phyloP scores from a whole-genome alignment of 2,329 filamentous ascomycete species.

The Rutstroemia sydowiana region DNA sequence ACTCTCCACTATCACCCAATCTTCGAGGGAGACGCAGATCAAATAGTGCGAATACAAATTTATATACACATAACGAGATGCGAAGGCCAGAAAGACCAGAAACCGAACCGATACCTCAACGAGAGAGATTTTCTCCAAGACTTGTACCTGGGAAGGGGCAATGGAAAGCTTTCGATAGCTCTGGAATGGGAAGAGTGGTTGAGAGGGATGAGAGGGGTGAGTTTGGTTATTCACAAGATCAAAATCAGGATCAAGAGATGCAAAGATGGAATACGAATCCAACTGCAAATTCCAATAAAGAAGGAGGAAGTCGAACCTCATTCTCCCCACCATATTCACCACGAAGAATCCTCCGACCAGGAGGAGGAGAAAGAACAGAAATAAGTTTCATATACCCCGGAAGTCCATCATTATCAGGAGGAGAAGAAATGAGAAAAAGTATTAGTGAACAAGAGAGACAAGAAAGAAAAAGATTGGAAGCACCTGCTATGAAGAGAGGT shows the following conservation, averaged over 20 bases:
- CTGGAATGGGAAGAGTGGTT: background rate
- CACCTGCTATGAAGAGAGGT: slow-evolving; percentile 11
- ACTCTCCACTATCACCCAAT: too few relatives aligned
- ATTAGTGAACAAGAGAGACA: background rate
- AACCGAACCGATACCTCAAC: background rate
- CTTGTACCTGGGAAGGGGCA: background rate
- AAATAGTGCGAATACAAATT: too few relatives aligned
- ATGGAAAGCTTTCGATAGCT: background rate
- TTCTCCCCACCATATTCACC: too few relatives aligned
- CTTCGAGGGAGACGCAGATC: too few relatives aligned
- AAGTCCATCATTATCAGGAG: background rate
- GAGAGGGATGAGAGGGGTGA: background rate
- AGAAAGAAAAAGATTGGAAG: background rate
- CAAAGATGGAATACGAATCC: background rate
- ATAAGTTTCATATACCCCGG: too few relatives aligned
- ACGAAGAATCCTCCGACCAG: background rate
- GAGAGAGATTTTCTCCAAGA: background rate
- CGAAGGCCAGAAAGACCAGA: too few relatives aligned
- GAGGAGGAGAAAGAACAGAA: too few relatives aligned
- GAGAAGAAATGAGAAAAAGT: background rate
- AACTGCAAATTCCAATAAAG: background rate
- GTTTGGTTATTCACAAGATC: background rate
- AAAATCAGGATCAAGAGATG: background rate
- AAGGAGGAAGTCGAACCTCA: too few relatives aligned
- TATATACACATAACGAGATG: too few relatives aligned